Evolutionary conservation across 352 stramenopile genomes (phyloP), one percentile per base, ranked within the genome.

Genomic region (Elongisporangium anandrum): DNA sequence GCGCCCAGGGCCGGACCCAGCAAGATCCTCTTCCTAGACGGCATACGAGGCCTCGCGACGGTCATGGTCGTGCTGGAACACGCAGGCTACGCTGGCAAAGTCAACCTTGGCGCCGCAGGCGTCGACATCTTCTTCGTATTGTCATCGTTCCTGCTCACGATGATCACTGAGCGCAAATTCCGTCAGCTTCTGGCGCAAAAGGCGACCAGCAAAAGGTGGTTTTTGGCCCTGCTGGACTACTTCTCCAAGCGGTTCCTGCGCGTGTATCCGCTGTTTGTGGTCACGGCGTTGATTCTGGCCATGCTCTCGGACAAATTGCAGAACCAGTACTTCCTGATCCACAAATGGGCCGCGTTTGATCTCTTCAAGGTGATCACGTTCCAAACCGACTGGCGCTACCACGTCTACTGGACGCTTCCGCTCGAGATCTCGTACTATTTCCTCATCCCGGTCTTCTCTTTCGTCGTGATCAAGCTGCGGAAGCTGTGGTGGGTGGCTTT

Each of bases 371-470:
- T 84, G 49, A 62, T 84, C 20, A 70, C 67, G 2, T 83, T 83
- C 56, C 57, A 64, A 26, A 58, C 65, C 8, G 34, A 51, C 0
- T 69, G 68, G 24, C 73, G 71, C 4, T 77, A 69, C 38, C 70
- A 77, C 48, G 67, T 87, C 3, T 80, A 85, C 57, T 87, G 77
- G 77, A 77, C 77, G 45, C 61, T 84, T 39, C 73, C 75, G 7
- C 58, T 87, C 3, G 73, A 82, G 63, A 79, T 81, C 57, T 56
- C 49, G 5, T 82, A 82, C 56, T 79, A 82, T 68, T 79, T 75
- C 23, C 60, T 70, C 39, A 61, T 82, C 12, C 73, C 73, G 0
- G 56, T 79, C 5, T 66, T 82, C 21, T 59, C 71, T 0, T 4
- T 76, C 21, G 58, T 48, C 7, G 56, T 75, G 20, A 50, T 75